phyloP scores from a whole-genome alignment of 805 yeast genomes.

The Saturnispora bothae region DNA sequence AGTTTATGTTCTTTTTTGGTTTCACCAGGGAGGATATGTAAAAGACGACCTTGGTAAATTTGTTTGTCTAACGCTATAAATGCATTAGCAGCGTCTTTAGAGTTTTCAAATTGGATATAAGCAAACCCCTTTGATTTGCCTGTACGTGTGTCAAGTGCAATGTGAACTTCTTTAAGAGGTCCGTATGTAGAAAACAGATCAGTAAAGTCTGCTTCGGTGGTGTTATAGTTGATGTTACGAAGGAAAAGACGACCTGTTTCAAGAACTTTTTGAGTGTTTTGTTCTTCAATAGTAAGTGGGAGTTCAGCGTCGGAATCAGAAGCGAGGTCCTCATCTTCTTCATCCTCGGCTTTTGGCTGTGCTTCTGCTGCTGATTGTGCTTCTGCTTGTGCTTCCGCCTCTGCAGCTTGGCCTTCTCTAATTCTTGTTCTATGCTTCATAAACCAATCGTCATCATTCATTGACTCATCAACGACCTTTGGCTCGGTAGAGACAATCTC shows the following conservation, averaged over 20 bases:
- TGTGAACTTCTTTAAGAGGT: slow-evolving; percentile 73
- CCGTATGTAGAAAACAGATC: slow-evolving; percentile 62
- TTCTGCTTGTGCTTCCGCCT: slow-evolving; percentile 7
- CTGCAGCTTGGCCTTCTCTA: slow-evolving; percentile 25
- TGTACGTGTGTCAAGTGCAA: slow-evolving; percentile 84
- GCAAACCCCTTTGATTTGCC: slow-evolving; percentile 91
- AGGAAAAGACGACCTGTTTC: slow-evolving; percentile 76
- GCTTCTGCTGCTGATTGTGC: not conserved
- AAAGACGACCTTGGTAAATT: slow-evolving; percentile 85
- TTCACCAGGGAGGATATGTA: slow-evolving; percentile 83
- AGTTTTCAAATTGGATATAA: slow-evolving; percentile 59
- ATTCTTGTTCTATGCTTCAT: slow-evolving; percentile 65
- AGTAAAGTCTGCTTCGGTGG: slow-evolving; percentile 70
- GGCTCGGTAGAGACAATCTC: slow-evolving; percentile 32
- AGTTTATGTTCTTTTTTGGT: slow-evolving; percentile 70
- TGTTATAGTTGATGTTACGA: slow-evolving; percentile 72
- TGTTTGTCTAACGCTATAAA: slow-evolving; percentile 69
- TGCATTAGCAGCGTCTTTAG: slow-evolving; percentile 69
- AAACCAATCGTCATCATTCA: slow-evolving; percentile 84
- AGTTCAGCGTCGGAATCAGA: slow-evolving; percentile 6
- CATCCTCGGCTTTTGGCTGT: not conserved
- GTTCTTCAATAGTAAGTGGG: slow-evolving; percentile 33
- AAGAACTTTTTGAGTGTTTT: slow-evolving; percentile 39
- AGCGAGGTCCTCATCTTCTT: slow-evolving; percentile 1
- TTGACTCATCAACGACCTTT: slow-evolving; percentile 27